Conservation (phyloP, 2,329 filamentous ascomycete genomes). For the Epichloe scottii region DNA sequence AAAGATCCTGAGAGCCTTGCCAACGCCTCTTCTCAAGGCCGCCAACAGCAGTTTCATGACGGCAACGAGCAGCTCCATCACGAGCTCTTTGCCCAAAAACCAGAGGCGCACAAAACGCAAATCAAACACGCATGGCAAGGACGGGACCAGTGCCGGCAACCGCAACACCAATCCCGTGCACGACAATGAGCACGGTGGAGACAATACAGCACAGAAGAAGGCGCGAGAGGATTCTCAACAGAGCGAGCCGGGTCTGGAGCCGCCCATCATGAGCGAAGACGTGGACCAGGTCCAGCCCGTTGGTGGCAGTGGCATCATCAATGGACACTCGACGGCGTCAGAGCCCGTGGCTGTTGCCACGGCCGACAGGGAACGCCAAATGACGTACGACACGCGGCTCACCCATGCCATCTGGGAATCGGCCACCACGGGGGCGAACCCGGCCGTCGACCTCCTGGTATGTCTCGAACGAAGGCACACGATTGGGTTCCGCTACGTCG, state of each 20-base stretch:
- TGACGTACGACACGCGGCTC: conserved; percentile 68
- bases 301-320: conserved; percentile 7
- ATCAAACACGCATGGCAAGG: conserved; percentile 25
- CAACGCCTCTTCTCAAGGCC: conserved; percentile 81
- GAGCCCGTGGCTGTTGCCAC: conserved; percentile 47
- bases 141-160: conserved; percentile 23
- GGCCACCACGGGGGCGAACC: conserved; percentile 82
- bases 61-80: conserved; percentile 76
- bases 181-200: conserved; percentile 38
- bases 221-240: conserved; percentile 12
- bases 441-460: conserved; percentile 82
- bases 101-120: conserved; percentile 49
- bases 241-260: conserved; percentile 11
- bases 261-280: conserved; percentile 28
- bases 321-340: conserved; percentile 23
- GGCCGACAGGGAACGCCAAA: conserved; percentile 59
- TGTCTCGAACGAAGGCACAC: conserved; percentile 83
- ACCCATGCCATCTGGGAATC: conserved; percentile 92
- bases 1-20: conserved; percentile 76
- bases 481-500: conserved; percentile 93
- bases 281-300: conserved; percentile 34
- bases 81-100: conserved; percentile 60
- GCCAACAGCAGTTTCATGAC: conserved; percentile 95
- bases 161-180: conserved; percentile 24
- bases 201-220: conserved; percentile 15